Conservation (phyloP, 805 yeast genomes). For the Monosporozyma servazzii region DNA sequence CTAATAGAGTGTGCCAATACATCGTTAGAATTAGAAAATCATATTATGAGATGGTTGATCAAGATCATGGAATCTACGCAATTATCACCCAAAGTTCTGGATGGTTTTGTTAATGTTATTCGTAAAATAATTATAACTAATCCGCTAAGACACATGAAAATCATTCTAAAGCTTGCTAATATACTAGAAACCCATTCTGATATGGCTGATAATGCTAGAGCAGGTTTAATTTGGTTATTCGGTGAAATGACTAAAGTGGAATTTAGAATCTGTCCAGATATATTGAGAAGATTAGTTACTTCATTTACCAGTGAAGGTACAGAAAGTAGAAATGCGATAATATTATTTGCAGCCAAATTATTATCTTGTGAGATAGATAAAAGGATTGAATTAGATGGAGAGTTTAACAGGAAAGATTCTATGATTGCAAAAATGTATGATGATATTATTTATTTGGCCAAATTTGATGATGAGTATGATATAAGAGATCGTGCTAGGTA, state of each 20-base stretch:
- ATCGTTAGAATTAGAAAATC: conserved; percentile 40
- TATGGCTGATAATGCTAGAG: conserved; percentile 47
- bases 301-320: conserved; percentile 46
- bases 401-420: conserved; percentile 29
- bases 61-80: conserved; percentile 32
- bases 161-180: conserved; percentile 43
- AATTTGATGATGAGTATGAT: conserved; percentile 67
- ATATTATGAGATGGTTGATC: conserved; percentile 57
- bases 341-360: conserved; percentile 67
- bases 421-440: conserved; percentile 46
- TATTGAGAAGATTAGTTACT: conserved; percentile 49
- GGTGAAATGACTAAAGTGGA: conserved; percentile 61
- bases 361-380: conserved; percentile 45
- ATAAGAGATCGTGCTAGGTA: conserved; percentile 79
- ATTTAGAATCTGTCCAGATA: conserved; percentile 60
- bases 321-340: conserved; percentile 57
- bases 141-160: conserved; percentile 43
- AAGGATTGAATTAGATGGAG: conserved; percentile 11
- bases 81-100: conserved; percentile 32
- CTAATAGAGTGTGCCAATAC: conserved; percentile 52
- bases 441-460: conserved; percentile 51
- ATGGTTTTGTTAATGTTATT: conserved; percentile 64
- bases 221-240: conserved; percentile 82
- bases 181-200: conserved; percentile 21
- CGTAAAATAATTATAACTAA: conserved; percentile 61